Evolutionary conservation across 441 rosid species (phyloP).

Genomic region (Raphanus hybrid): DNA sequence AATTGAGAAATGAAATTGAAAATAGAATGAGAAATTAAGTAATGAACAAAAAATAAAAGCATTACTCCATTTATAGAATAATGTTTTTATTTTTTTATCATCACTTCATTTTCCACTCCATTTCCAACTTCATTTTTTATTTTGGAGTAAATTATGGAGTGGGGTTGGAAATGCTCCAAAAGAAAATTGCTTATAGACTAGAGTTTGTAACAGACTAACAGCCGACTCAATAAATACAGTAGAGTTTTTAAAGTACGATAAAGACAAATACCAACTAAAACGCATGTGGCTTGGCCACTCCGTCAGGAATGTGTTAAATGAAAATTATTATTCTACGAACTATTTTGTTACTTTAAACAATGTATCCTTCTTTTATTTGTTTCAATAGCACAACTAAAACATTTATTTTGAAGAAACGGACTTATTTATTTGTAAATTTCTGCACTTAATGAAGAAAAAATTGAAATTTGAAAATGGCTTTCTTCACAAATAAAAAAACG

Average conservation of each 20-base stretch:
- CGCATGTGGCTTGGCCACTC: background rate
- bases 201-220: constrained; percentile 8
- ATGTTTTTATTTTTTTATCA: too few relatives aligned
- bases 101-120: too few relatives aligned
- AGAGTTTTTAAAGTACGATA: constrained; percentile 21
- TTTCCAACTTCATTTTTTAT: too few relatives aligned
- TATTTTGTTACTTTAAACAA: background rate
- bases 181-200: background rate
- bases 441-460: constrained; percentile 7
- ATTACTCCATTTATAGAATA: too few relatives aligned
- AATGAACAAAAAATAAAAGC: too few relatives aligned
- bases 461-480: constrained; percentile 4
- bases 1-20: too few relatives aligned
- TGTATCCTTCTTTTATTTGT: background rate
- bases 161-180: too few relatives aligned
- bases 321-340: background rate
- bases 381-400: background rate
- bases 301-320: constrained; percentile 12
- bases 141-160: too few relatives aligned
- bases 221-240: constrained; percentile 18
- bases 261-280: constrained; percentile 34
- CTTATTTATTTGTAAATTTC: background rate
- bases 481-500: background rate
- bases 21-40: too few relatives aligned
- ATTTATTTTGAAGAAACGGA: background rate